Conservation (phyloP, 2,329 filamentous ascomycete species). For the Botryotinia convoluta region DNA sequence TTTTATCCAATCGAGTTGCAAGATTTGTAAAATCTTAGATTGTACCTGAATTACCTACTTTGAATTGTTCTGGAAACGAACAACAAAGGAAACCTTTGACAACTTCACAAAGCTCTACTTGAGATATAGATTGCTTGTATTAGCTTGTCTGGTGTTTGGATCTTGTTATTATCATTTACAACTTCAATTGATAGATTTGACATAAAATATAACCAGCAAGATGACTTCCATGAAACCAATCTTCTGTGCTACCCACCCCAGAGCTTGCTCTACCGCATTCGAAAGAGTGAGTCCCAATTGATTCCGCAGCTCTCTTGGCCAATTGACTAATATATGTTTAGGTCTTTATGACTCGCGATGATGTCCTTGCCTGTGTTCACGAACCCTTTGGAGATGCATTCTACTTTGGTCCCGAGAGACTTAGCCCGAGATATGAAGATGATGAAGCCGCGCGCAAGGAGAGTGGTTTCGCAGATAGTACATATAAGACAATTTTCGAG, state of each 20-base stretch:
- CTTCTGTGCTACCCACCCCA: constrained; percentile 90
- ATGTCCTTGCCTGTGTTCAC: constrained; percentile 79
- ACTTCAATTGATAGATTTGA: constrained; percentile 3
- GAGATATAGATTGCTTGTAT: constrained; percentile 33
- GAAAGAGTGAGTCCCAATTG: constrained; percentile 64
- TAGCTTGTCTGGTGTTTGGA: not conserved
- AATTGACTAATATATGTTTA: constrained; percentile 40
- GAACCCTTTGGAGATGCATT: constrained; percentile 97
- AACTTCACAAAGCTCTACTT: constrained; percentile 28
- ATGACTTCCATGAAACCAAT: constrained; percentile 75
- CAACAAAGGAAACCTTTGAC: constrained; percentile 1
- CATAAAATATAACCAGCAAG: constrained; percentile 31
- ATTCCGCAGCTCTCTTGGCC: too few relatives aligned
- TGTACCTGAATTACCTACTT: not conserved
- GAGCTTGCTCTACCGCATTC: constrained; percentile 95
- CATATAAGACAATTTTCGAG: constrained; percentile 75
- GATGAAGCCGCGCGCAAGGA: constrained; percentile 56
- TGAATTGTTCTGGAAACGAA: constrained; percentile 17
- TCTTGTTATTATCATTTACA: not conserved
- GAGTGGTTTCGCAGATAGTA: constrained; percentile 67
- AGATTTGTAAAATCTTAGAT: not conserved
- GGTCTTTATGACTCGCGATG: constrained; percentile 94
- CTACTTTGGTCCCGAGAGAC: constrained; percentile 89
- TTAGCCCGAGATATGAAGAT: constrained; percentile 74
- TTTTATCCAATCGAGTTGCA: not conserved